A percentile compares a stretch with the other conserved stretches of the same genome.
These are phyloP conservation scores for Saccharomycopsis babjevae DNA, from an alignment of 805 yeast species.

Conservation along the genomic window DNA sequence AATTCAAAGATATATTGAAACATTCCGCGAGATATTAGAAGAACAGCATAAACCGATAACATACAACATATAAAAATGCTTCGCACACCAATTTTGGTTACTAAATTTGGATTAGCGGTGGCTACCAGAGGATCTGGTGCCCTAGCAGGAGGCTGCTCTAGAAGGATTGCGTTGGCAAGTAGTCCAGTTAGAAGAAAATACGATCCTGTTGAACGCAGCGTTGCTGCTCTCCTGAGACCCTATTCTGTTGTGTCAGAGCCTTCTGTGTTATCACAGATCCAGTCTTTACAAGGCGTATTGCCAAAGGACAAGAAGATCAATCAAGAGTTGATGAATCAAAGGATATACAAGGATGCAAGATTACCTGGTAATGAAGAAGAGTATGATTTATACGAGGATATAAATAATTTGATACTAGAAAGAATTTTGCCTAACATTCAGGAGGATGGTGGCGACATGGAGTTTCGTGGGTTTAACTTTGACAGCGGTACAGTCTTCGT, in stretches of 20 bases:
- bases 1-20: too few species aligned
- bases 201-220: background rate
- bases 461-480: constrained; percentile 76
- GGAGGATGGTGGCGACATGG: constrained; percentile 97
- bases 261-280: background rate
- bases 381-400: constrained; percentile 24
- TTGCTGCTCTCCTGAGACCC: background rate
- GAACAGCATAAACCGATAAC: background rate
- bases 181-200: background rate
- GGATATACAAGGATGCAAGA: constrained; percentile 15
- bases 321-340: constrained; percentile 8
- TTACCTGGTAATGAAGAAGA: constrained; percentile 14
- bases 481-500: constrained; percentile 81
- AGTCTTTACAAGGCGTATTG: background rate
- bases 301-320: background rate
- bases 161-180: background rate
- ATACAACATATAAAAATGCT: background rate
- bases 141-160: background rate
- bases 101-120: background rate
- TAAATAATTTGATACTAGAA: constrained; percentile 85
- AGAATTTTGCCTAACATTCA: constrained; percentile 95
- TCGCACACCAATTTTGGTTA: background rate
- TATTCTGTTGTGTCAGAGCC: background rate
- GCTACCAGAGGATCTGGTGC: background rate
- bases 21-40: too few species aligned